Conservation (phyloP, 352 stramenopile species). For the Phytopythium chamaehyphon region DNA sequence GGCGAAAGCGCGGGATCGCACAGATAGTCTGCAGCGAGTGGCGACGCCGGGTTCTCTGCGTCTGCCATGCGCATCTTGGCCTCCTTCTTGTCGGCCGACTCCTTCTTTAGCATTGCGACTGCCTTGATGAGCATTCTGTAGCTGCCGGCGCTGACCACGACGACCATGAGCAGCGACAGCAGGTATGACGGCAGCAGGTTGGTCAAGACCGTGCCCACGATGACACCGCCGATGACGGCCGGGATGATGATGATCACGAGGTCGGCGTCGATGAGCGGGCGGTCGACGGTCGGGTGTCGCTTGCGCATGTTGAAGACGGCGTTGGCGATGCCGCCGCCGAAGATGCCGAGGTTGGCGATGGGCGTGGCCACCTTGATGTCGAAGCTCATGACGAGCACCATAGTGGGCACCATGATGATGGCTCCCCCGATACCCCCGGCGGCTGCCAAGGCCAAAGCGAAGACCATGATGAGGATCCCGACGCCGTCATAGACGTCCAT, state of each 20-base stretch:
- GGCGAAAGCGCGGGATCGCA: neutral
- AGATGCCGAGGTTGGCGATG: conserved; percentile 58
- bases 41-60: neutral
- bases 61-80: conserved; percentile 13
- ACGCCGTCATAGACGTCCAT: conserved; percentile 38
- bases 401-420: conserved; percentile 46
- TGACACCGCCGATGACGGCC: conserved; percentile 47
- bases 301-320: conserved; percentile 62
- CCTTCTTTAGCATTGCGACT: conserved; percentile 30
- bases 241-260: conserved; percentile 60
- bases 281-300: conserved; percentile 47
- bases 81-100: conserved; percentile 22
- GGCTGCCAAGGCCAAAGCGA: conserved; percentile 41
- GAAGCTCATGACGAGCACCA: conserved; percentile 63
- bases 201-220: conserved; percentile 50
- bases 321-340: conserved; percentile 58
- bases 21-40: neutral
- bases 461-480: conserved; percentile 43
- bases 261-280: conserved; percentile 55
- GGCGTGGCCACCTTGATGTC: conserved; percentile 65
- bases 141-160: conserved; percentile 32
- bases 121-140: conserved; percentile 22
- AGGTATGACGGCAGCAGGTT: conserved; percentile 61
- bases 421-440: conserved; percentile 47
- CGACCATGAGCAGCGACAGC: conserved; percentile 50